Evolutionary conservation across 2,329 filamentous ascomycete species (phyloP).

Genomic region (Hypoxylon sp.): DNA sequence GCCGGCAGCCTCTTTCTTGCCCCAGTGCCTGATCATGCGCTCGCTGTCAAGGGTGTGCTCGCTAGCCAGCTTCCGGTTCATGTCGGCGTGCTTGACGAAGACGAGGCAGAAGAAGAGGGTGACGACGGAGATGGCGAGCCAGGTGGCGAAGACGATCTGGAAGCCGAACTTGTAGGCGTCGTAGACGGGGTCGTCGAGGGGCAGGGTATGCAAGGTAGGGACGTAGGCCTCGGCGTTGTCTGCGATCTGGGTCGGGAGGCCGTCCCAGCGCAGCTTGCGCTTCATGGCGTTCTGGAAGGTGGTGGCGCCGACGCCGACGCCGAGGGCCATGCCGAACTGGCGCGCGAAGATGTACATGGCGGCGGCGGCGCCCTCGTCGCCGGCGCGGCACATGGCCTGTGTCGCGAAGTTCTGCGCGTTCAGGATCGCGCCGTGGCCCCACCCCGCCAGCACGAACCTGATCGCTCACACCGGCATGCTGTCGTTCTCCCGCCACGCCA

Average conservation of each 20-base stretch:
- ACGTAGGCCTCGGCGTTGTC: slow-evolving; percentile 41
- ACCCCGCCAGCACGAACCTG: slow-evolving; percentile 47
- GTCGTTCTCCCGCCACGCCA: slow-evolving; percentile 35
- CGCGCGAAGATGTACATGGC: slow-evolving; percentile 53
- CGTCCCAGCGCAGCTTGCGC: slow-evolving; percentile 44
- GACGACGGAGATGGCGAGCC: slow-evolving; percentile 12
- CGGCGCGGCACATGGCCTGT: slow-evolving; percentile 49
- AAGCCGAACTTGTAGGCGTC: slow-evolving; percentile 39
- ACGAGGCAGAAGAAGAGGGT: no score
- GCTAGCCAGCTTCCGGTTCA: no score
- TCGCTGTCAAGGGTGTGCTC: no score
- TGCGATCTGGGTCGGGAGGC: slow-evolving; percentile 44
- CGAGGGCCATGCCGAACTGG: slow-evolving; percentile 52
- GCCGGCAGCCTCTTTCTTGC: no score
- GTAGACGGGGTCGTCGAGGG: slow-evolving; percentile 23
- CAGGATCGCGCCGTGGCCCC: slow-evolving; percentile 50
- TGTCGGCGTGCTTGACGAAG: no score
- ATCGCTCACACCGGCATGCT: slow-evolving; percentile 47
- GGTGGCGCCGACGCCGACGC: slow-evolving; percentile 52
- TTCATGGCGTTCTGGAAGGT: slow-evolving; percentile 53
- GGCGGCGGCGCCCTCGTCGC: slow-evolving; percentile 49
- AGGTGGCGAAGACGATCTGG: slow-evolving; percentile 34
- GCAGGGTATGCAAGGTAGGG: slow-evolving; percentile 26
- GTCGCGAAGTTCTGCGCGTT: slow-evolving; percentile 51
- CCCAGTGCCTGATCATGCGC: no score